These are phyloP conservation scores for Amorphotheca resinae DNA, from an alignment of 495 filamentous ascomycete species.

Conservation along the genomic window DNA sequence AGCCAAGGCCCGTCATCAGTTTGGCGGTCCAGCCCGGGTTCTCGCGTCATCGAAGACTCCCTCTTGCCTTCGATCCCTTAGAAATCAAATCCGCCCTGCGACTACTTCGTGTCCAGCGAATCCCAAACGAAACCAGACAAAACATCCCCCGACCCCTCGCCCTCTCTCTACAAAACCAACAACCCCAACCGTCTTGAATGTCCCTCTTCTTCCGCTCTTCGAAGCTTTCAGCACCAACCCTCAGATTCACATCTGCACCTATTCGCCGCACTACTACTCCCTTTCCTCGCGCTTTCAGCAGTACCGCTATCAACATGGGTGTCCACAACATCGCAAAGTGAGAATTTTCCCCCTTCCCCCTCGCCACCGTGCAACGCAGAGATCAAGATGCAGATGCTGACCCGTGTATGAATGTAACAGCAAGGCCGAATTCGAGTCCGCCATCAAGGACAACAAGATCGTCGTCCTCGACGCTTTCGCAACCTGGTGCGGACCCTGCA, in stretches of 20 bases:
- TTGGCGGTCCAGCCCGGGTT: no score
- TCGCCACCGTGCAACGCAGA: no score
- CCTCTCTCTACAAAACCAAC: no score
- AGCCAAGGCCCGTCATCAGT: no score
- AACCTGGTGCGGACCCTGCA: conserved; percentile 93
- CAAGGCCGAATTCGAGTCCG: conserved; percentile 45
- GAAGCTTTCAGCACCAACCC: not conserved
- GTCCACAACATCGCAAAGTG: conserved; percentile 40
- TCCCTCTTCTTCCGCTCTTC: conserved; percentile 8
- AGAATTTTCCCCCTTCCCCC: conserved; percentile 14
- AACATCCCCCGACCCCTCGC: no score
- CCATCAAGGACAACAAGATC: conserved; percentile 39
- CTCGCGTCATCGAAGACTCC: not conserved
- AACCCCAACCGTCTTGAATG: no score
- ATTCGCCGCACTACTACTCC: not conserved
- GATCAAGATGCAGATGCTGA: conserved; percentile 17
- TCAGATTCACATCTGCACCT: not conserved
- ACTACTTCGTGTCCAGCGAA: not conserved
- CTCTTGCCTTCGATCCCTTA: not conserved
- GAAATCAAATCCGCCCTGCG: conserved; percentile 5
- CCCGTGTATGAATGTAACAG: conserved; percentile 41
- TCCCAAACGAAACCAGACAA: no score
- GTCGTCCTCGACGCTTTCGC: conserved; percentile 83
- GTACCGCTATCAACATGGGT: conserved; percentile 40
- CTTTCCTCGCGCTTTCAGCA: conserved; percentile 26